Base-by-base conservation (phyloP, 257 asterid genomes). In the Ocimum tenuiflorum region DNA sequence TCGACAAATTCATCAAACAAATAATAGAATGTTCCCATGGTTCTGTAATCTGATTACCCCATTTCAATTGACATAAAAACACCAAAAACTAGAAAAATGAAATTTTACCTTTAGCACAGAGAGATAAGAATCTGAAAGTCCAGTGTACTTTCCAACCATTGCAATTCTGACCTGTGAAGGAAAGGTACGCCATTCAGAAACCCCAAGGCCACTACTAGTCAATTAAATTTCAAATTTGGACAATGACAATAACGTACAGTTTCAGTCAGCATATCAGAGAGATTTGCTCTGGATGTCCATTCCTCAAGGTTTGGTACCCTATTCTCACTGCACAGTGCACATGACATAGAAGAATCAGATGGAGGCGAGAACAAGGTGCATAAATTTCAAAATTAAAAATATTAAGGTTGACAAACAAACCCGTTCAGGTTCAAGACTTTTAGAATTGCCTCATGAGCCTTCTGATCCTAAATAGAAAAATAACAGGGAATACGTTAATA, bases 361-460 rank as follows among this genome's bases (percentile, higher is more conserved):
- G 14, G 17, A 24, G 17, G 10, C 50, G 17, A 50, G 42, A 50
- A 35, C 45, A 50, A 31, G 76, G 51, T n/a, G n/a, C n/a, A 65
- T 33, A 35, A 41, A n/a, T 5, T 65, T 51, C 59, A 50, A 29
- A 50, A 68, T 41, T 22, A 66, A 72, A 38, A 47, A 27, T 14
- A 39, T 2, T 27, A 46, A 12, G 64, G 71, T 65, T 61, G 73
- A 68, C 63, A 36, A 65, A 81, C 95, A 57, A 56, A 88, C 96
- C 91, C 69, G 45, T 73, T 72, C 60, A 87, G 85, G 60, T 87
- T 85, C 77, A 91, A 75, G 80, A 77, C 96, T 79, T 81, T 87
- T 81, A 88, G 71, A 76, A 91, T 88, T 61, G 96, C 91, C 77
- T 85, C 89, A 78, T 91, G 98, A 55, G 91, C 98, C 80, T 87